Conservation (phyloP, 2,329 filamentous ascomycete genomes). For the Sclerotinia spermophila region DNA sequence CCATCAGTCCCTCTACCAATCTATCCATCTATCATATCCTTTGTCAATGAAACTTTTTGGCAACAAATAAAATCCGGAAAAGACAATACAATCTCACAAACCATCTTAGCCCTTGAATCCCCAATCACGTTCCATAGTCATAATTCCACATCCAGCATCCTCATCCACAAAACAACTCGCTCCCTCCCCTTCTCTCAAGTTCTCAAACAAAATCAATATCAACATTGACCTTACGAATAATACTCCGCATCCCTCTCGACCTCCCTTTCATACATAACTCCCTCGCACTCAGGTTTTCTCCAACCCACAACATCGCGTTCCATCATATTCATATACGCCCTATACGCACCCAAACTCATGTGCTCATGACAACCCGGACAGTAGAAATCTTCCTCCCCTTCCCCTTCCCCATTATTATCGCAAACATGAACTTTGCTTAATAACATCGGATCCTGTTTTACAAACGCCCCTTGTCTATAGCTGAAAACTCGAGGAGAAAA, state of each 20-base stretch:
- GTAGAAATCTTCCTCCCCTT: not conserved
- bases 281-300: not conserved
- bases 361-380: constrained; percentile 7
- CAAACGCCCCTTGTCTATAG: not conserved
- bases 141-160: not conserved
- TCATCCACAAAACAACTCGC: not conserved
- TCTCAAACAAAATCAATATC: not conserved
- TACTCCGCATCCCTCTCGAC: not conserved
- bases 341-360: constrained; percentile 2
- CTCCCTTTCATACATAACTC: not conserved
- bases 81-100: not conserved
- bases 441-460: not conserved
- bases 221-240: not conserved
- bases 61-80: not conserved
- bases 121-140: not conserved
- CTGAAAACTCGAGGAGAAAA: not conserved
- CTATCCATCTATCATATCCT: not conserved
- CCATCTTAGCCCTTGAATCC: not conserved
- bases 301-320: not conserved
- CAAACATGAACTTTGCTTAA: not conserved
- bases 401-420: not conserved
- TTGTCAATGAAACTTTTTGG: not conserved
- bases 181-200: not conserved
- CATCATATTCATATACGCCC: constrained; percentile 6
- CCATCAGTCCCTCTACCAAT: not conserved